Evolutionary conservation across 2,329 filamentous ascomycete genomes (phyloP), one percentile per base, ranked within the genome.

Genomic region (Epichloe brachyelytri): DNA sequence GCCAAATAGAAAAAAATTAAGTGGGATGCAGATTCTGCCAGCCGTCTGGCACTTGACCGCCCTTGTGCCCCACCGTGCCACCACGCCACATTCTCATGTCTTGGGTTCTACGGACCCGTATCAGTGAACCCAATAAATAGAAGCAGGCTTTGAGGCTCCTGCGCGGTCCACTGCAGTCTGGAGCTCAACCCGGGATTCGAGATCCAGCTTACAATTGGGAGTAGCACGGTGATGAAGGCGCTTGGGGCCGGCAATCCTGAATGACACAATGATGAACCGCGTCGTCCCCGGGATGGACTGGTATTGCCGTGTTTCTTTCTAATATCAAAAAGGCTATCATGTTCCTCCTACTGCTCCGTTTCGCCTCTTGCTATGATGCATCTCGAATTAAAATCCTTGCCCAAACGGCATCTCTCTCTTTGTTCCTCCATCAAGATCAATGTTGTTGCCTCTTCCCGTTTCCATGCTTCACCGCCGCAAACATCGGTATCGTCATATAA

Each of bases 21-120:
- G 66, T 66, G 66, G 65, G 63, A 63, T 65, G 59, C 52, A 54
- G 50, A 66, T 68, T 68, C 65, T 68, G 65, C 65, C 65, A 56
- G 54, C 41, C 50, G 45, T 52, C 55, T 57, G 56, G 12, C 22
- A 33, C 44, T 51, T 61, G 58, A 67, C 65, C 65, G 64, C 65
- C 57, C 60, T 37, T 20, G 30, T 34, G 40, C 40, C 48, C 46
- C 22, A 7, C 22, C 22, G 6, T 26, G 7, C 22, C 46, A 41
- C 46, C 12, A 48, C 37, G 22, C 15, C 36, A 33, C 43, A 26
- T 22, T 22, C 3, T 19, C 19, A 19, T 19, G 19, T 19, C 19
- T 19, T 22, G n/a, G n/a, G n/a, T n/a, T n/a, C n/a, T n/a, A n/a
- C n/a, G n/a, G n/a, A n/a, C n/a, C n/a, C n/a, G n/a, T n/a, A n/a